A percentile compares a stretch with the other conserved stretches of the same genome.
Conservation (phyloP, 345 rosid genomes). For the Lepidium sativum region DNA sequence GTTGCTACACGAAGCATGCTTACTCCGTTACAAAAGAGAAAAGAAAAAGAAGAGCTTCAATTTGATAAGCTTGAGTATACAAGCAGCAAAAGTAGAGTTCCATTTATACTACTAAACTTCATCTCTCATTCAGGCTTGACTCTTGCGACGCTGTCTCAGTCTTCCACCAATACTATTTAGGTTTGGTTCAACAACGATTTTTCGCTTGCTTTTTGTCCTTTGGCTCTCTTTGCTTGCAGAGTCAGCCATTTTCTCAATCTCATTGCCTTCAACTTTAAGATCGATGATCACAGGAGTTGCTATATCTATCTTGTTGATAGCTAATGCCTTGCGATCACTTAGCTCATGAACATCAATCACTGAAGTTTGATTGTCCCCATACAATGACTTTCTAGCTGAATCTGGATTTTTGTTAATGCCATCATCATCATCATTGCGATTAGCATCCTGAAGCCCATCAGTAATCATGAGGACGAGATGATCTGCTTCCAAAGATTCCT, state of each 20-base stretch:
- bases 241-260: background rate
- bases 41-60: background rate
- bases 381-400: slow-evolving; percentile 11
- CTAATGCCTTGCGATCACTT: slow-evolving; percentile 4
- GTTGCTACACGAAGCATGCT: slow-evolving; percentile 4
- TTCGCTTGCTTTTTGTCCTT: slow-evolving; percentile 8
- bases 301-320: slow-evolving; percentile 7
- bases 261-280: background rate
- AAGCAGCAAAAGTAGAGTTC: background rate
- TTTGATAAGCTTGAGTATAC: background rate
- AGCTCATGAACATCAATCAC: background rate
- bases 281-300: slow-evolving; percentile 10
- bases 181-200: slow-evolving; percentile 18
- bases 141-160: slow-evolving; percentile 33
- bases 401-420: background rate
- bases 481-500: slow-evolving; percentile 13
- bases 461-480: background rate
- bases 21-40: background rate
- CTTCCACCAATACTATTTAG: slow-evolving; percentile 42
- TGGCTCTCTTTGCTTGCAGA: background rate
- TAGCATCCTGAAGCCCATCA: slow-evolving; percentile 15
- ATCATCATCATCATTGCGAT: background rate
- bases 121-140: background rate
- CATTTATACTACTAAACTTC: background rate
- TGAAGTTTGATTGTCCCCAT: slow-evolving; percentile 10